Evolutionary conservation across 192 early-diverging fungal species (phyloP), one percentile per base, ranked within the genome.

Genomic region (Entomortierella parvispora): DNA sequence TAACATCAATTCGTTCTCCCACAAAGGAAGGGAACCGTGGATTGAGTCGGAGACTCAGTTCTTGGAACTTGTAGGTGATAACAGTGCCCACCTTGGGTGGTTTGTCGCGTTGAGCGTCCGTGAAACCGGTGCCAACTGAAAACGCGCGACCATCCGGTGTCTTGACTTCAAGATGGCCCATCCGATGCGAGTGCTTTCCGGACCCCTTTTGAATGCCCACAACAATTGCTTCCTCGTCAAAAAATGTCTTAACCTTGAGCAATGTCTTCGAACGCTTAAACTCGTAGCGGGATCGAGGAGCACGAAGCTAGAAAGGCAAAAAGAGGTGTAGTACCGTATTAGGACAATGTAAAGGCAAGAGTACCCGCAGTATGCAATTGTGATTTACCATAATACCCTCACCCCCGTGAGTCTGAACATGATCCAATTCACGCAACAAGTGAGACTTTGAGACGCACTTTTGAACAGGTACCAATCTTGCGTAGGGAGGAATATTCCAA

Each of bases 331-430:
- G n/a, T 8, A 64, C 22, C 23, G 12, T 25, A 64, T 33, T 49
- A 31, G 40, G 20, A 28, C 20, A 44, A 3, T 29, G 44, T 40
- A 22, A 23, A 25, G 34, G 18, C 5, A 17, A 18, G 18, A 0
- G 18, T 56, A n/a, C 15, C 42, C 42, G 23, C 4, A 17, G 26
- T 58, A n/a, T n/a, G n/a, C n/a, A n/a, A n/a, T n/a, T n/a, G n/a
- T n/a, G n/a, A n/a, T 89, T 54, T 37, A 92, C 69, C 91, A 93
- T 93, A 22, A 92, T 65, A 9, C 91, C 91, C 71, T 93, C 91
- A 22, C 87, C 91, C 12, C 91, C 91, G 34, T 76, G 58, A 25
- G 45, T 58, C 52, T 90, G 84, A 12, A 93, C 84, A 33, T 83
- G 60, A 17, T 85, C 64, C 44, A 92, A 71, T 52, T 78, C 59